Evolutionary conservation across 192 early-diverging fungal species (phyloP), one percentile per base, ranked within the genome.

Genomic region (Mortierella claussenii): DNA sequence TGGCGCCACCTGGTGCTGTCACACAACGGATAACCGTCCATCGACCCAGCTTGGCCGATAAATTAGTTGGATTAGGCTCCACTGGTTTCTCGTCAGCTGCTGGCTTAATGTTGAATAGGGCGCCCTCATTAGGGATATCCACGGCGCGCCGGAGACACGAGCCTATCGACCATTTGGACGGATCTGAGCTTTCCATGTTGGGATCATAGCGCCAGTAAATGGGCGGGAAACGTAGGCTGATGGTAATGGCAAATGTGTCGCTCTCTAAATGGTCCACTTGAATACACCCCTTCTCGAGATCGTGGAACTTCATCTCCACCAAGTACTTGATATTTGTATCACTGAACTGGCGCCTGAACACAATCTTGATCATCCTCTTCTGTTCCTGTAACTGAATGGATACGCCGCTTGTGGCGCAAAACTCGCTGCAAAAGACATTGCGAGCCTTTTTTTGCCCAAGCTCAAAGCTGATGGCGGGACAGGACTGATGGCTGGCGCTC

Each of bases 11-110:
- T 15, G 33, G 27, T 0, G 34, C 47, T 17, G 80, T 57, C 0
- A 12, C 52, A 9, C 86, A 27, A 1, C 82, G 68, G 42, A 80
- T 76, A 0, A 83, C 80, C 12, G 65, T 68, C 83, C 85, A 86
- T n/a, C 70, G 49, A 1, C 82, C 82, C 0, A 88, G 33, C n/a
- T 80, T 61, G 4, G 83, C 49, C 27, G 40, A 52, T 15, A 68
- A 59, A 4, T 52, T 53, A 0, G 65, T 56, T 0, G 69, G 46
- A 54, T 68, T 70, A 2, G 78, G 79, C 31, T 69, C 55, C 0
- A 79, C 45, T 3, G 43, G 47, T 11, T n/a, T 18, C 65, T 13
- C 56, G n/a, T 62, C 46, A 4, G n/a, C n/a, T 15, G 21, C 32
- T 0, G 32, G 17, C 18, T 24, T 49, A 13, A 24, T 12, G 27